Evolutionary conservation across 768 basidiomycete genomes (phyloP), one percentile per base, ranked within the genome.

Genomic region (Tulasnella sp.): DNA sequence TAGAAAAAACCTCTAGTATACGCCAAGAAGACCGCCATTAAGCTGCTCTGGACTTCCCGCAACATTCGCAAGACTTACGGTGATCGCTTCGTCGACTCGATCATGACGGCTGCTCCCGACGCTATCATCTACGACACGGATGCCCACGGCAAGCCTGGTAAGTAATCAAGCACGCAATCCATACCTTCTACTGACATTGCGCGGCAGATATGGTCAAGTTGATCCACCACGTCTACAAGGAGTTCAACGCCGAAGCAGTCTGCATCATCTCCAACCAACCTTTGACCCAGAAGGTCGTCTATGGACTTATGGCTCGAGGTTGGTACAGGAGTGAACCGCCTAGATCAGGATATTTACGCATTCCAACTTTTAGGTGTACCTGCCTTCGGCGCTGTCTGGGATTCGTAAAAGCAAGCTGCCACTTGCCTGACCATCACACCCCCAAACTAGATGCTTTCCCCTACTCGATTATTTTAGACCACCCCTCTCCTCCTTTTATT

Each of bases 51-150:
- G 87, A 87, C 86, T 0, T 84, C 86, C 17, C 87, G 86, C 1
- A 83, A 86, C 74, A 86, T 87, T 47, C 83, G 86, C 19, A 80
- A 85, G 78, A 89, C 87, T 16, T 89, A 88, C 76, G 87, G 87
- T 34, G 82, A 88, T 77, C 82, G 86, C 67, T 80, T 89, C 14
- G 87, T 88, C 1, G 86, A 87, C 76, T 76, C 82, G 9, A 84
- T 89, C 71, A 77, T 87, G 29, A 81, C 79, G n/a, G 84, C 84
- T 19, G 67, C 52, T 42, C 73, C 73, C 9, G 72, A 72, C 35
- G 73, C 73, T 26, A 64, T 71, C 40, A 73, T 74, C 19, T 74
- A 74, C 36, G 73, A 74, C 29, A 74, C 73, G 4, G 72, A 69
- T 35, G 68, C 73, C 34, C 72, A 73, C 32, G 73, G 73, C 22